Evolutionary conservation across 2,329 filamentous ascomycete species (phyloP).

Genomic region (Alternaria triticimaculans): DNA sequence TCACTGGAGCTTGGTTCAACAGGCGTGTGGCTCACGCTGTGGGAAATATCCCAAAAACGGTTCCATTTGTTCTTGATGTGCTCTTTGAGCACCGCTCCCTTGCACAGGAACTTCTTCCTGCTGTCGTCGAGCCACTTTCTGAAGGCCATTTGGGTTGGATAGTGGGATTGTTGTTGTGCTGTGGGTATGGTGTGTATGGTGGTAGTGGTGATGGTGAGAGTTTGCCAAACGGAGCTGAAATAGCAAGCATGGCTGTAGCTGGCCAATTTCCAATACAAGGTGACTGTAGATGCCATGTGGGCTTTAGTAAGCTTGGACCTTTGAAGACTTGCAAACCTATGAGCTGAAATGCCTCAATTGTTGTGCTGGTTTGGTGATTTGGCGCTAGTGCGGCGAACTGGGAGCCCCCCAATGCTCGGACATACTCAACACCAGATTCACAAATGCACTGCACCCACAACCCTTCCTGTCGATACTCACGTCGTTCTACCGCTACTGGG

Average conservation of each 20-base stretch:
- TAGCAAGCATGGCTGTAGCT: not conserved
- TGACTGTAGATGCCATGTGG: not conserved
- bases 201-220: not conserved
- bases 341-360: not conserved
- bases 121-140: not conserved
- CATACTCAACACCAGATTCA: not conserved
- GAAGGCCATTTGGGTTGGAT: not conserved
- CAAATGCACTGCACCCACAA: not conserved
- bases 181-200: not conserved
- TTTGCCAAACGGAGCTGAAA: not conserved
- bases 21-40: not conserved
- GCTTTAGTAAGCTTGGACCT: not conserved
- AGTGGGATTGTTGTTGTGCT: not conserved
- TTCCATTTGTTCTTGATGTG: not conserved
- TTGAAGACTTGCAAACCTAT: not conserved
- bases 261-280: not conserved
- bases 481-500: not conserved
- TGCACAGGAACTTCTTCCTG: not conserved
- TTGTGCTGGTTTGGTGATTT: not conserved
- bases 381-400: not conserved
- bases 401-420: not conserved
- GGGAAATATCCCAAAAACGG: not conserved
- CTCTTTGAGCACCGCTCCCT: not conserved
- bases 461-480: not conserved
- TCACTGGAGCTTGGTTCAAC: not conserved